Percentiles rank a stretch among this genome's conserved stretches.
These are phyloP conservation scores for Dryadomyces sulphureus DNA, from an alignment of 2,329 filamentous ascomycete genomes.

Conservation along the genomic window DNA sequence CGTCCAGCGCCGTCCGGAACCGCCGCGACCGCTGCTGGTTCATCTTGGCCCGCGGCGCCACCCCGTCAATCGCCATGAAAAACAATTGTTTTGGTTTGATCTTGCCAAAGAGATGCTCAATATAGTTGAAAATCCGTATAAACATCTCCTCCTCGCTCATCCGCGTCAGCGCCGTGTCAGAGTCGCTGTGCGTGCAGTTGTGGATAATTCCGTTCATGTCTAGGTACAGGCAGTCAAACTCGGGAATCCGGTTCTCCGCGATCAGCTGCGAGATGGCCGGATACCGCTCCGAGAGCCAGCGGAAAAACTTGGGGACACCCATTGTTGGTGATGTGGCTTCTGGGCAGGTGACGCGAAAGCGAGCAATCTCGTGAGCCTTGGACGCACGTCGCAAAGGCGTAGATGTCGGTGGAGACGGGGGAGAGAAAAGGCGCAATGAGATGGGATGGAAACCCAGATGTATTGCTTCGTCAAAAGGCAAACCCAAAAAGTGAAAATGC, in stretches of 20 bases:
- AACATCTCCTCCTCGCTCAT: constrained; percentile 99
- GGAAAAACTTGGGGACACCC: constrained; percentile 76
- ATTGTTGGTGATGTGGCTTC: constrained; percentile 2
- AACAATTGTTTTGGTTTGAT: constrained; percentile 98
- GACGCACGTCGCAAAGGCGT: background rate
- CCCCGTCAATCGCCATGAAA: constrained; percentile 98
- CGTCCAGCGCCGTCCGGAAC: constrained; percentile 87
- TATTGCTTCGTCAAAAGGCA: background rate
- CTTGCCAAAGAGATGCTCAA: constrained; percentile 95
- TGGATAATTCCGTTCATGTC: constrained; percentile 99
- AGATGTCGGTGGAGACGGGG: background rate
- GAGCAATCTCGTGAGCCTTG: background rate
- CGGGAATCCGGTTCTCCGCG: constrained; percentile 94
- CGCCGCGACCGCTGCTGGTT: constrained; percentile 94
- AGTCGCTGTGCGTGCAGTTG: constrained; percentile 97
- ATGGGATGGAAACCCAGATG: background rate
- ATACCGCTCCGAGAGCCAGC: constrained; percentile 99
- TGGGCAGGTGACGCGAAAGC: background rate
- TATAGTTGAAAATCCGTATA: constrained; percentile 99
- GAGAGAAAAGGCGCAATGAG: background rate
- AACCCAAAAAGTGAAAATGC: background rate
- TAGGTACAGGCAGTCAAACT: constrained; percentile 95
- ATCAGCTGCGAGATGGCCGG: constrained; percentile 97
- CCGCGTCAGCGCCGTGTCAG: constrained; percentile 79
- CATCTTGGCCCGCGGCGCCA: constrained; percentile 97